A percentile compares a stretch with the other conserved stretches of the same genome.
Conservation (phyloP, 2,329 filamentous ascomycete species). For the Colletotrichum salicis region DNA sequence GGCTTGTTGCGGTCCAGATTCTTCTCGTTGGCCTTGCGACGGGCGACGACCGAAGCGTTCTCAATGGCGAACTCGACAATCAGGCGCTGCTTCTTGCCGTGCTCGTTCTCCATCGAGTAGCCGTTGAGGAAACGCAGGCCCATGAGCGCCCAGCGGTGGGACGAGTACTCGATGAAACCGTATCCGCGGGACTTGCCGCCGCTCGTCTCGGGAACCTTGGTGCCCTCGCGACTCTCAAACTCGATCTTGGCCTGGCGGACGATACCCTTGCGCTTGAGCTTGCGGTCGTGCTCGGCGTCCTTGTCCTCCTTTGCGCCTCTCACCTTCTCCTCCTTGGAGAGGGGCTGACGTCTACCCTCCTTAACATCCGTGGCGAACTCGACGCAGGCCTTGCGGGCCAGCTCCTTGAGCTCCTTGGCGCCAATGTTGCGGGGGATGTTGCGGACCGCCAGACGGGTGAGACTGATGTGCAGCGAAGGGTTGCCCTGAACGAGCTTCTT, state of each 20-base stretch:
- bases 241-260: conserved; percentile 95
- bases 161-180: conserved; percentile 96
- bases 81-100: conserved; percentile 86
- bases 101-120: conserved; percentile 65
- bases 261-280: conserved; percentile 83
- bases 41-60: conserved; percentile 92
- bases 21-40: conserved; percentile 62
- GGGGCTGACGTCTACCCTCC: conserved; percentile 75
- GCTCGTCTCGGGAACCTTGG: conserved; percentile 80
- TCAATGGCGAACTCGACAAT: conserved; percentile 99
- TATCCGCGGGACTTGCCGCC: conserved; percentile 91
- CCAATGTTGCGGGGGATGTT: conserved; percentile 87
- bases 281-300: conserved; percentile 82
- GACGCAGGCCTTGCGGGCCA: conserved; percentile 92
- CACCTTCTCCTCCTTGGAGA: conserved; percentile 89
- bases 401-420: conserved; percentile 88
- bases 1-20: conserved; percentile 39
- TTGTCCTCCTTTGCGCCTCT: conserved; percentile 84
- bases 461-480: conserved; percentile 85
- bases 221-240: conserved; percentile 87
- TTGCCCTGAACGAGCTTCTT: conserved; percentile 92
- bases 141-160: conserved; percentile 94
- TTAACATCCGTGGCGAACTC: conserved; percentile 94
- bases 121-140: conserved; percentile 94
- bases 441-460: conserved; percentile 90